A percentile compares a stretch with the other conserved stretches of the same genome.
These are phyloP conservation scores for Emericellopsis cladophorae DNA, from an alignment of 2,329 filamentous ascomycete species.

Conservation along the genomic window DNA sequence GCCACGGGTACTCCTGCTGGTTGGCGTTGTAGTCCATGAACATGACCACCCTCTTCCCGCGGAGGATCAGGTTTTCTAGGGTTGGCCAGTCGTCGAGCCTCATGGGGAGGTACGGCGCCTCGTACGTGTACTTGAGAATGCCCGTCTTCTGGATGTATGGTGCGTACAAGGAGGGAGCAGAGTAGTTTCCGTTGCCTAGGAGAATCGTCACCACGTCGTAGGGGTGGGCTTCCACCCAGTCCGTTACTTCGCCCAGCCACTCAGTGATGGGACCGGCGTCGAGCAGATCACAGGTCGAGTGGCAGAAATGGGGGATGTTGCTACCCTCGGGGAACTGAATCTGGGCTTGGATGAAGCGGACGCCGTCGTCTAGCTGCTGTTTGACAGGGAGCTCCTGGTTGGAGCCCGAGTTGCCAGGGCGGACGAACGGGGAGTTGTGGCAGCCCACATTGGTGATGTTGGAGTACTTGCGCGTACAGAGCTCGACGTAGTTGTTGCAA, in stretches of 20 bases:
- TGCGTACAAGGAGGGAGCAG: slow-evolving; percentile 49
- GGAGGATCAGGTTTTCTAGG: slow-evolving; percentile 61
- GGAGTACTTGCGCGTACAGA: slow-evolving; percentile 65
- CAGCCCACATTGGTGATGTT: slow-evolving; percentile 69
- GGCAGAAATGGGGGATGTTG: slow-evolving; percentile 60
- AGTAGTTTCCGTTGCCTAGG: slow-evolving; percentile 72
- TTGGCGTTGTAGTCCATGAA: slow-evolving; percentile 81
- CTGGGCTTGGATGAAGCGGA: slow-evolving; percentile 51
- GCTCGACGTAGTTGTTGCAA: slow-evolving; percentile 69
- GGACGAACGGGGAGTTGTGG: slow-evolving; percentile 73
- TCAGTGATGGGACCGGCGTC: slow-evolving; percentile 66
- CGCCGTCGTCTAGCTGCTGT: slow-evolving; percentile 65
- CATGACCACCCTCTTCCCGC: slow-evolving; percentile 58
- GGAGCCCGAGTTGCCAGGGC: slow-evolving; percentile 56
- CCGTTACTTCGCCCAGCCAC: slow-evolving; percentile 55
- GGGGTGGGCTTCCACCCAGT: slow-evolving; percentile 65
- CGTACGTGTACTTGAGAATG: slow-evolving; percentile 60
- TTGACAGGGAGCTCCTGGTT: slow-evolving; percentile 61
- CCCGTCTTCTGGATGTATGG: slow-evolving; percentile 59
- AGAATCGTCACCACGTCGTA: slow-evolving; percentile 83
- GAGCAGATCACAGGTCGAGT: slow-evolving; percentile 70
- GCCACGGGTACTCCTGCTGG: slow-evolving; percentile 66
- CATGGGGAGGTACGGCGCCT: slow-evolving; percentile 60
- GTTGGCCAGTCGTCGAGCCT: slow-evolving; percentile 70
- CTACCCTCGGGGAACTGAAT: slow-evolving; percentile 43